A percentile compares a stretch with the other conserved stretches of the same genome.
Conservation (phyloP, 1,139 yeast genomes). For the Lodderomyces beijingensis region DNA sequence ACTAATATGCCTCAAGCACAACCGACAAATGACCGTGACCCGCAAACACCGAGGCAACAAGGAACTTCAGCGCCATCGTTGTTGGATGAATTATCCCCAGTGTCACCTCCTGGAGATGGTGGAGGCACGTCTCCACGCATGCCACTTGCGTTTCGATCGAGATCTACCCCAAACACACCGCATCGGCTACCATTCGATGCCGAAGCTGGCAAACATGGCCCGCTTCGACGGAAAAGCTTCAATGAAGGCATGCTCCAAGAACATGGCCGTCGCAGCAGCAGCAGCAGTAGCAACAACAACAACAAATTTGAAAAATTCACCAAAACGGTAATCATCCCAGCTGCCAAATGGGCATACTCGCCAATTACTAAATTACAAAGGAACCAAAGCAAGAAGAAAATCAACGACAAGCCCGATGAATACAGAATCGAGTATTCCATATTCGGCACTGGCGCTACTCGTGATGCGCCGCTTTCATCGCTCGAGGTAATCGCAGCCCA, state of each 20-base stretch:
- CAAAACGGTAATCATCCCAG: conserved; percentile 24
- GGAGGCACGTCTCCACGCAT: no score
- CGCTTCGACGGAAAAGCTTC: conserved; percentile 11
- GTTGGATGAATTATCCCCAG: no score
- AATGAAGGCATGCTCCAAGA: conserved; percentile 8
- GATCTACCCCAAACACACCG: no score
- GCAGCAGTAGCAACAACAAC: conserved; percentile 2
- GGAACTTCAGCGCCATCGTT: no score
- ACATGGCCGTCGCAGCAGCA: conserved; percentile 4
- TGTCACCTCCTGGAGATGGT: no score
- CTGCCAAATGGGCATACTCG: conserved; percentile 25
- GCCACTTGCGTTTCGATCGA: no score
- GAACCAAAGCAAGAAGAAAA: background rate
- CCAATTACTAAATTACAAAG: conserved; percentile 15
- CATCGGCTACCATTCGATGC: no score
- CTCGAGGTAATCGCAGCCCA: conserved; percentile 10
- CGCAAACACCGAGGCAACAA: no score
- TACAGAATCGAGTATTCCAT: conserved; percentile 27
- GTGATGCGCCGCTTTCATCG: conserved; percentile 18
- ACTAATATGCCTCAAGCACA: no score
- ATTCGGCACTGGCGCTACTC: no score
- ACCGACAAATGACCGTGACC: no score
- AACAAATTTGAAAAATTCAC: conserved; percentile 19
- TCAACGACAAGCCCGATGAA: conserved; percentile 4
- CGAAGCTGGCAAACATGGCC: no score